These are phyloP conservation scores for Cadophora gregata DNA, from an alignment of 2,329 filamentous ascomycete species.

Conservation along the genomic window DNA sequence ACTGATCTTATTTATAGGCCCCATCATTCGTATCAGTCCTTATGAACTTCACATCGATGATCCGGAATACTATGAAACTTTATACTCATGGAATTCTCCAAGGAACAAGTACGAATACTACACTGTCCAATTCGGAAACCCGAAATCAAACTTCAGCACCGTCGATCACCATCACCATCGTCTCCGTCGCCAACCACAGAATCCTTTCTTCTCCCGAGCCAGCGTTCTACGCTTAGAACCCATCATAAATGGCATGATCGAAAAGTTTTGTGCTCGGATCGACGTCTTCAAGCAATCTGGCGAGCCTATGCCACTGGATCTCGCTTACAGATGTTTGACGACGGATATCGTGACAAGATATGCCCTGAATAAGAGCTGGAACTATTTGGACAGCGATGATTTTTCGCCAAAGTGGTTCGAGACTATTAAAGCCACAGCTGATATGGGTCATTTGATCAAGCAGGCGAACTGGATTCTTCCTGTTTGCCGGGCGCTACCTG, in stretches of 20 bases:
- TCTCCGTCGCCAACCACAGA: conserved; percentile 29
- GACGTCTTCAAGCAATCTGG: conserved; percentile 6
- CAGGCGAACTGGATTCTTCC: conserved; percentile 20
- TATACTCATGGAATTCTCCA: conserved; percentile 43
- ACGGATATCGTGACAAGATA: conserved; percentile 41
- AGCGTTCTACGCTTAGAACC: conserved; percentile 28
- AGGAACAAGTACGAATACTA: conserved; percentile 31
- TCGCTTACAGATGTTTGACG: conserved; percentile 10
- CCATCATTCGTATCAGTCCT: conserved; percentile 47
- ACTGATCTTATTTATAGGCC: conserved; percentile 49
- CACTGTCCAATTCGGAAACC: conserved; percentile 21
- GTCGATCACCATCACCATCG: conserved; percentile 33
- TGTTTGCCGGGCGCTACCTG: conserved; percentile 7
- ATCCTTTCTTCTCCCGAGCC: conserved; percentile 35
- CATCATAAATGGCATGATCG: conserved; percentile 25
- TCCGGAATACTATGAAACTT: conserved; percentile 48
- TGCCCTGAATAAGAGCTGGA: conserved; percentile 32
- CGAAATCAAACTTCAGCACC: conserved; percentile 29
- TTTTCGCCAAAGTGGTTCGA: conserved; percentile 24
- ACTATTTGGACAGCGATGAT: conserved; percentile 28
- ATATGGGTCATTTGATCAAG: conserved; percentile 17
- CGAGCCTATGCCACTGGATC: conserved; percentile 7
- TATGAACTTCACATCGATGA: conserved; percentile 49
- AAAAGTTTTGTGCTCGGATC: conserved; percentile 5
- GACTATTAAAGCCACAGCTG: conserved; percentile 10